A percentile compares a stretch with the other conserved stretches of the same genome.
Evolutionary conservation across 768 basidiomycete genomes (phyloP).

Genomic region (Suillus hirtellus): DNA sequence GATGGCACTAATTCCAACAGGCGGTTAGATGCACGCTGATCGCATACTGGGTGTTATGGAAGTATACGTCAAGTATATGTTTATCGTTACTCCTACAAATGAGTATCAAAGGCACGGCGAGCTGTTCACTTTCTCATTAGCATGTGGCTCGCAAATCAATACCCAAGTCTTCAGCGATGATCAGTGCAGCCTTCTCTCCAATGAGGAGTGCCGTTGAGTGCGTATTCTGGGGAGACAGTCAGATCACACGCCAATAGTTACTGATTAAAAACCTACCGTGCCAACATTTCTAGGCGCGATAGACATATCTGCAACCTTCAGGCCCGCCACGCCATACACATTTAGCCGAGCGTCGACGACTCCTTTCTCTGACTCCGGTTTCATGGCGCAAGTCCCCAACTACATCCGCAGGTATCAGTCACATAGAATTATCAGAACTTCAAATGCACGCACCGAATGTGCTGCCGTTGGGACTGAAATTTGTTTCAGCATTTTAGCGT

Average conservation of each 20-base stretch:
- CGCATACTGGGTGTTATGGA: no score
- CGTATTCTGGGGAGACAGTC: constrained; percentile 30
- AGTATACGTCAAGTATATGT: no score
- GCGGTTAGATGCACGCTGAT: no score
- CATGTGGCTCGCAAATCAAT: constrained; percentile 13
- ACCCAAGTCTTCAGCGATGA: constrained; percentile 53
- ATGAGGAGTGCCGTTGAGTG: constrained; percentile 42
- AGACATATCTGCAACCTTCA: constrained; percentile 60
- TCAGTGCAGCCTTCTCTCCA: constrained; percentile 57
- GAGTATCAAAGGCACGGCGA: no score
- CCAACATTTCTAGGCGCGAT: constrained; percentile 37
- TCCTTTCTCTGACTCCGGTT: constrained; percentile 53
- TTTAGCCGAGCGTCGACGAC: constrained; percentile 62
- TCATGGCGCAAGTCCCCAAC: constrained; percentile 72
- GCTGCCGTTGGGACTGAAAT: constrained; percentile 41
- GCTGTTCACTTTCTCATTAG: no score
- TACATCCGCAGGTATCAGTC: constrained; percentile 28
- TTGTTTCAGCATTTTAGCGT: neutral
- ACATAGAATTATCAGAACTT: neutral
- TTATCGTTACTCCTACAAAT: no score
- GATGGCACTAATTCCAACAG: no score
- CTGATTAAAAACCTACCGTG: constrained; percentile 18
- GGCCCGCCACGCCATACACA: constrained; percentile 57
- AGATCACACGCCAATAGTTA: neutral
- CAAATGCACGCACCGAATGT: constrained; percentile 40